These are phyloP conservation scores for Aspergillus ustus DNA, from an alignment of 2,329 filamentous ascomycete genomes.

Conservation along the genomic window DNA sequence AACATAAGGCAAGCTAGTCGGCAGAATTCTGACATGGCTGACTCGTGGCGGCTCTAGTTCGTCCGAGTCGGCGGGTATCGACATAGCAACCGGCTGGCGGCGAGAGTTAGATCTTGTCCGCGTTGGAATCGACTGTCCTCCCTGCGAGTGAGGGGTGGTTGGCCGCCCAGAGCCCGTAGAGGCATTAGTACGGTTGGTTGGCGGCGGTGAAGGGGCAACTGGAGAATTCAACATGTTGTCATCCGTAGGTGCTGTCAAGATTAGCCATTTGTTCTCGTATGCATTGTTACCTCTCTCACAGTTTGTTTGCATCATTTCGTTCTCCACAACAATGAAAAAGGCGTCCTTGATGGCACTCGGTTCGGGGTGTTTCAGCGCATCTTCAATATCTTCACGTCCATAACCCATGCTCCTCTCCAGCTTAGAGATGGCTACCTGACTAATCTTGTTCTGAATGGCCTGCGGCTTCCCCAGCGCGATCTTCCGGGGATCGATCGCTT, in stretches of 20 bases:
- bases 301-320: constrained; percentile 94
- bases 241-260: constrained; percentile 40
- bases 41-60: constrained; percentile 59
- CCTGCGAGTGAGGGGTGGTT: constrained; percentile 25
- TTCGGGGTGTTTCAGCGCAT: constrained; percentile 87
- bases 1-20: constrained; percentile 86
- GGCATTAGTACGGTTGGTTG: constrained; percentile 29
- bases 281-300: constrained; percentile 64
- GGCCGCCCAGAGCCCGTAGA: constrained; percentile 27
- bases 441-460: constrained; percentile 84
- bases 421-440: constrained; percentile 91
- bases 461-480: constrained; percentile 79
- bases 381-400: constrained; percentile 90
- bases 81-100: constrained; percentile 30
- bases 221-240: constrained; percentile 37
- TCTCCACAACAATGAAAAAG: constrained; percentile 96
- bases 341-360: constrained; percentile 98
- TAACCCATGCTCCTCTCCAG: constrained; percentile 99
- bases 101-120: constrained; percentile 33
- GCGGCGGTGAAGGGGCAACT: constrained; percentile 34
- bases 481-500: constrained; percentile 81
- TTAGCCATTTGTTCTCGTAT: constrained; percentile 10
- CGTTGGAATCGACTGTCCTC: constrained; percentile 25
- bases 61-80: constrained; percentile 32
- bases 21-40: constrained; percentile 88